Percentiles rank a stretch among this genome's conserved stretches.
These are phyloP conservation scores for Yamadazyma paraphyllophila DNA, from an alignment of 805 yeast species.

Conservation along the genomic window DNA sequence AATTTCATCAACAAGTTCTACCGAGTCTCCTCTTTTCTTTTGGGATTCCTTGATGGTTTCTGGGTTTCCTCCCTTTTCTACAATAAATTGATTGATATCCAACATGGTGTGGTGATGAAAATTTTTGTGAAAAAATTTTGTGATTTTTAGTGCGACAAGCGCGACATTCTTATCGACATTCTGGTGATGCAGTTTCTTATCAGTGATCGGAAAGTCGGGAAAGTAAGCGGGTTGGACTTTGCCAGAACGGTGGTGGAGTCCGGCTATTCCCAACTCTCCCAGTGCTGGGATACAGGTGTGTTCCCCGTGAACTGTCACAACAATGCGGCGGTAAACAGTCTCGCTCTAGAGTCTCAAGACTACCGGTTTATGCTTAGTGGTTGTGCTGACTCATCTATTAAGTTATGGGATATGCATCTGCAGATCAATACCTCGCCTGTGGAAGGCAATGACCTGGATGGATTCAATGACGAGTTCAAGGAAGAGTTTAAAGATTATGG, in stretches of 20 bases:
- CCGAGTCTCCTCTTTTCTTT: constrained; percentile 90
- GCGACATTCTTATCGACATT: not conserved
- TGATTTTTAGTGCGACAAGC: not conserved
- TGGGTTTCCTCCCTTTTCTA: constrained; percentile 96
- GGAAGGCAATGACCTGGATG: constrained; percentile 11
- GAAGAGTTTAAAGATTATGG: constrained; percentile 31
- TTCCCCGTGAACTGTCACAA: constrained; percentile 46
- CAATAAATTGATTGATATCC: constrained; percentile 88
- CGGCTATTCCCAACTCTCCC: constrained; percentile 28
- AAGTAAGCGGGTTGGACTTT: constrained; percentile 31
- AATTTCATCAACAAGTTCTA: constrained; percentile 94
- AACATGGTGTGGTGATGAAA: constrained; percentile 52
- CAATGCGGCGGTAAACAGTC: constrained; percentile 56
- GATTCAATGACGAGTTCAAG: not conserved
- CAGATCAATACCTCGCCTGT: not conserved
- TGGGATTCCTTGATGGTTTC: constrained; percentile 85
- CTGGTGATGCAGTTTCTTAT: constrained; percentile 37
- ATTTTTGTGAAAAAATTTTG: constrained; percentile 1
- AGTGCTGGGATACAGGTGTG: constrained; percentile 18
- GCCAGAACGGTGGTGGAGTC: constrained; percentile 37
- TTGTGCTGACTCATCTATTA: constrained; percentile 66
- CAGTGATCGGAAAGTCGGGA: constrained; percentile 31
- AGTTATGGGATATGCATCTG: constrained; percentile 56
- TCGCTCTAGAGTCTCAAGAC: constrained; percentile 52
- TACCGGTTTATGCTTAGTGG: constrained; percentile 61